A percentile compares a stretch with the other conserved stretches of the same genome.
These are phyloP conservation scores for Solanum bulbocastanum DNA, from an alignment of 257 asterid species.

Conservation along the genomic window DNA sequence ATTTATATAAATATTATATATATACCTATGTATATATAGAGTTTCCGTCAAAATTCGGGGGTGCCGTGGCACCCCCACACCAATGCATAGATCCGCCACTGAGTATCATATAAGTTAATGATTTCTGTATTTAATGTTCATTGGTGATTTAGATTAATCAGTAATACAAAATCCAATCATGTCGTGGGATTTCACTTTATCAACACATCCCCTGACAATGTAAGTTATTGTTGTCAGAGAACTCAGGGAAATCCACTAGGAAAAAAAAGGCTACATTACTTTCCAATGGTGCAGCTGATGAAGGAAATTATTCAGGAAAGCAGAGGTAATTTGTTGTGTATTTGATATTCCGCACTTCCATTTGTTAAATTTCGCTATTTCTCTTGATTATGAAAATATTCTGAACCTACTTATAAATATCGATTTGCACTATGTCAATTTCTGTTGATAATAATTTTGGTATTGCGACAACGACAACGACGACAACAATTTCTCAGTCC, in stretches of 20 bases:
- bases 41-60: too few species aligned
- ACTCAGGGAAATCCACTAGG: constrained; percentile 18
- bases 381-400: not conserved
- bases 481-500: not conserved
- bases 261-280: constrained; percentile 16
- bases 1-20: too few species aligned
- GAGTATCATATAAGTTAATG: not conserved
- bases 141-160: not conserved
- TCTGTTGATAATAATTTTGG: not conserved
- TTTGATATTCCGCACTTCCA: not conserved
- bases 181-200: not conserved
- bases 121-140: not conserved
- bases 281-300: constrained; percentile 22
- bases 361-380: not conserved
- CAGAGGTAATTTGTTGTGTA: constrained; percentile 48
- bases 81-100: too few species aligned
- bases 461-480: not conserved
- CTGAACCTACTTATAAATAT: not conserved
- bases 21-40: too few species aligned
- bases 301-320: constrained; percentile 43
- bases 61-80: too few species aligned
- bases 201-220: not conserved
- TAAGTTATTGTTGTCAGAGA: not conserved
- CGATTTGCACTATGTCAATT: not conserved
- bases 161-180: not conserved